Conservation (phyloP, 257 asterid genomes). For the Salvia splendens region DNA sequence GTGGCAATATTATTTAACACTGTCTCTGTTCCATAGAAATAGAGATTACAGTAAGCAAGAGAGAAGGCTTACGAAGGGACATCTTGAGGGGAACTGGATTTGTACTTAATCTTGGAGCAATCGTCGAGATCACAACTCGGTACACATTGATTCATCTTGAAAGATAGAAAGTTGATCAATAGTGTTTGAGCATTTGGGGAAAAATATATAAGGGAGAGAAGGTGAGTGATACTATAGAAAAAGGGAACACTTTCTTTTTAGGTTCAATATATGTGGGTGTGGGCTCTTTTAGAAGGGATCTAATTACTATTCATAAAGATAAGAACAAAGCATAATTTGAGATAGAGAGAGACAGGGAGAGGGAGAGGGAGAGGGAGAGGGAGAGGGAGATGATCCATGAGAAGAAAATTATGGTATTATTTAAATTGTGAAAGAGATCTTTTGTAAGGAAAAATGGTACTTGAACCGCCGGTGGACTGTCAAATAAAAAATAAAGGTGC, state of each 20-base stretch:
- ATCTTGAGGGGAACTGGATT: slow-evolving; percentile 22
- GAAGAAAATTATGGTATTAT: slow-evolving; percentile 14
- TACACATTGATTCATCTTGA: slow-evolving; percentile 63
- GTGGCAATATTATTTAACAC: too few relatives aligned
- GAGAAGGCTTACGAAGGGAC: slow-evolving; percentile 25
- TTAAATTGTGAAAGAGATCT: background rate
- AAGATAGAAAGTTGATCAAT: background rate
- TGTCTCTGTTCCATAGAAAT: too few relatives aligned
- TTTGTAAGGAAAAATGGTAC: background rate
- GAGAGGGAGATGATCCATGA: slow-evolving; percentile 26
- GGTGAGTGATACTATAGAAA: background rate
- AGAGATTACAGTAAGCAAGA: too few relatives aligned
- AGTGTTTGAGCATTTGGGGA: background rate
- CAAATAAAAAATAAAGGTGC: background rate
- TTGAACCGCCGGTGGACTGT: background rate
- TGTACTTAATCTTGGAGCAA: background rate
- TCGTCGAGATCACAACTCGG: slow-evolving; percentile 70
- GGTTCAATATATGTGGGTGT: slow-evolving; percentile 37
- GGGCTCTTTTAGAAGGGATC: slow-evolving; percentile 22
- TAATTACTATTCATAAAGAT: slow-evolving; percentile 33
- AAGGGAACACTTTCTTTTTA: background rate
- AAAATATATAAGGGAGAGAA: slow-evolving; percentile 1
- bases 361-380: too few relatives aligned
- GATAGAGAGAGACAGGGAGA: background rate
- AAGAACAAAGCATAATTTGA: slow-evolving; percentile 38